These are phyloP conservation scores for Saccharomycopsis javanensis DNA, from an alignment of 805 yeast species.

Conservation along the genomic window DNA sequence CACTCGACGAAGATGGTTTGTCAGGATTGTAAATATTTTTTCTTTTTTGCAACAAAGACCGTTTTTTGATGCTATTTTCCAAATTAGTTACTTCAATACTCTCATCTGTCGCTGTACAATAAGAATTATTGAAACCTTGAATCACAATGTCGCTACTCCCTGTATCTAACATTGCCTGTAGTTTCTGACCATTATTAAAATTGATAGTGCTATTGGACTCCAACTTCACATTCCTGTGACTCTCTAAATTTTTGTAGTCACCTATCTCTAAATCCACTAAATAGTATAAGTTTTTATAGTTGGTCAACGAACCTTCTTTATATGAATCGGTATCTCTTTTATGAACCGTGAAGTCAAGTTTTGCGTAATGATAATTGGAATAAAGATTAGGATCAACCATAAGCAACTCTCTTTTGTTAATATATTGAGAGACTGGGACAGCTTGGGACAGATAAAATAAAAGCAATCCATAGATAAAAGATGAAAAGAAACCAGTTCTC, in stretches of 20 bases:
- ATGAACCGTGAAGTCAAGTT: neutral
- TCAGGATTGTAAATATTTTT: neutral
- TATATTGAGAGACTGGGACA: neutral
- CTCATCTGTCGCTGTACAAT: slow-evolving; percentile 26
- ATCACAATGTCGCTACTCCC: slow-evolving; percentile 72
- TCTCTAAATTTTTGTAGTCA: slow-evolving; percentile 30
- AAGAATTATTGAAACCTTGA: slow-evolving; percentile 38
- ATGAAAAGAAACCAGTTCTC: neutral
- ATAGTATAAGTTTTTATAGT: slow-evolving; percentile 4
- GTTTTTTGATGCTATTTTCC: neutral
- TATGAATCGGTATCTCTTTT: neutral
- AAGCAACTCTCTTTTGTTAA: neutral
- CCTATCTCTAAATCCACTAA: slow-evolving; percentile 2
- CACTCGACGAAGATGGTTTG: neutral
- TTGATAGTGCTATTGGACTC: neutral
- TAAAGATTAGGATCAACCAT: neutral
- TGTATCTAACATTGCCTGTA: slow-evolving; percentile 54
- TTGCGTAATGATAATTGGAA: neutral
- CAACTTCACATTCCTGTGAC: neutral
- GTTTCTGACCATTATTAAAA: slow-evolving; percentile 27
- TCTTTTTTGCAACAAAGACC: slow-evolving; percentile 5
- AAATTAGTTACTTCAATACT: neutral
- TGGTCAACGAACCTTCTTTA: neutral
- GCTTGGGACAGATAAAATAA: neutral
- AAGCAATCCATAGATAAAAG: neutral